Percentiles rank a stretch among this genome's conserved stretches.
Evolutionary conservation across 1,284 basidiomycete species (phyloP).

Genomic region (Puccinia sorghi): DNA sequence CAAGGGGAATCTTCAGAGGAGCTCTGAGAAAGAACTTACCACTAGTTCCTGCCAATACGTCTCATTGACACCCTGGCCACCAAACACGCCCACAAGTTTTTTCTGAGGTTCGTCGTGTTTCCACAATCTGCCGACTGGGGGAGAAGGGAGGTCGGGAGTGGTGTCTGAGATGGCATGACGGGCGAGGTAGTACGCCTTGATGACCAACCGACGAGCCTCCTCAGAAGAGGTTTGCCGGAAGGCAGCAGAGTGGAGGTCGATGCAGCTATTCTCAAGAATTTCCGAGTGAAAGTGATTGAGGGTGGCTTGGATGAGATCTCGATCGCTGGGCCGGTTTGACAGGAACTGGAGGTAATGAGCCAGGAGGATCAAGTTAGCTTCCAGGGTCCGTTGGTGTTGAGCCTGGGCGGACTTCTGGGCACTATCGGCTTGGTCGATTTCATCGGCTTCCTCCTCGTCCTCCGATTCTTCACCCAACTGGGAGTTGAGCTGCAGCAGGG

Average conservation of each 20-base stretch:
- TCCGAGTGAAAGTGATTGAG: slow-evolving; percentile 51
- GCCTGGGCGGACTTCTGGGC: not conserved
- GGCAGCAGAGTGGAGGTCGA: slow-evolving; percentile 78
- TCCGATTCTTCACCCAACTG: not conserved
- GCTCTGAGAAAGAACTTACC: not conserved
- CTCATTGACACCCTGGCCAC: slow-evolving; percentile 98
- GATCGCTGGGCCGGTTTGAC: not conserved
- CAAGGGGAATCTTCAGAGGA: too few species aligned
- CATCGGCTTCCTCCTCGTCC: not conserved
- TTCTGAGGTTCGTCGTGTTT: slow-evolving; percentile 68
- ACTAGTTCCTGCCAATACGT: slow-evolving; percentile 55
- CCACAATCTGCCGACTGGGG: slow-evolving; percentile 69
- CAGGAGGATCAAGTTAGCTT: slow-evolving; percentile 73
- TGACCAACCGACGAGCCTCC: slow-evolving; percentile 67
- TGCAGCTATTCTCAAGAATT: slow-evolving; percentile 56
- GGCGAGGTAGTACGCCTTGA: slow-evolving; percentile 78
- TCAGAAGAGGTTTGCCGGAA: slow-evolving; percentile 66
- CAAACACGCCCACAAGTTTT: slow-evolving; percentile 82
- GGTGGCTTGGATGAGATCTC: slow-evolving; percentile 51
- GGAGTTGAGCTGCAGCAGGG: not conserved
- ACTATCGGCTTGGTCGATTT: not conserved
- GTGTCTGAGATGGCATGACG: slow-evolving; percentile 69
- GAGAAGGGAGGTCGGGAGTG: slow-evolving; percentile 66
- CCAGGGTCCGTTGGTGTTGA: slow-evolving; percentile 39
- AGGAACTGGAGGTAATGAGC: slow-evolving; percentile 74